Conservation (phyloP, 2,329 filamentous ascomycete species). For the Arthrobotrys megalospora region DNA sequence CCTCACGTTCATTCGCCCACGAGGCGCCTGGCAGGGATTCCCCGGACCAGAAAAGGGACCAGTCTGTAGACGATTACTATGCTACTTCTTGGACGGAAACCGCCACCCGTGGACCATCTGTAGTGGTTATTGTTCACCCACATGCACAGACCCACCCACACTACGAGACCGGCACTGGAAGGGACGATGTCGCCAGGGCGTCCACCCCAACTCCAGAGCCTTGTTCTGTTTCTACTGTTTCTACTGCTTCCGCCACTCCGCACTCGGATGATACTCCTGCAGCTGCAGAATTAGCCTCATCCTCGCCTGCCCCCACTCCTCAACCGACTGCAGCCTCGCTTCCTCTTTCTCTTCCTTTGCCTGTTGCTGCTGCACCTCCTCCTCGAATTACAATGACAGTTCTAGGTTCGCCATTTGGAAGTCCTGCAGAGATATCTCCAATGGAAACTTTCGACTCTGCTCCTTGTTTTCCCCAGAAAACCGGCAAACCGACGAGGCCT, state of each 20-base stretch:
- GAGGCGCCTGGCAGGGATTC: constrained; percentile 36
- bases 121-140: constrained; percentile 44
- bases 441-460: not conserved
- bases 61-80: constrained; percentile 6
- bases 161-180: constrained; percentile 6
- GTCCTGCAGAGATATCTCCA: constrained; percentile 12
- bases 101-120: constrained; percentile 7
- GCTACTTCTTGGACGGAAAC: constrained; percentile 40
- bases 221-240: constrained; percentile 1
- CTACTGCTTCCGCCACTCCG: not conserved
- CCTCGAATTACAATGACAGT: not conserved
- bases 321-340: constrained; percentile 2
- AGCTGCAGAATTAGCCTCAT: constrained; percentile 27
- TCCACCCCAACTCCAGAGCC: constrained; percentile 9
- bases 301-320: constrained; percentile 20
- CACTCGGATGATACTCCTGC: constrained; percentile 5
- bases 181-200: constrained; percentile 1
- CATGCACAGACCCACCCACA: constrained; percentile 20
- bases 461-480: constrained; percentile 7
- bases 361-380: not conserved
- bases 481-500: not conserved
- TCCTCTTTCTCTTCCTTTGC: not conserved
- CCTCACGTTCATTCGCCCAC: constrained; percentile 37
- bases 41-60: constrained; percentile 34
- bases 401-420: constrained; percentile 6